A percentile compares a stretch with the other conserved stretches of the same genome.
Evolutionary conservation across 257 asterid species (phyloP).

Genomic region (Ballota nigra): DNA sequence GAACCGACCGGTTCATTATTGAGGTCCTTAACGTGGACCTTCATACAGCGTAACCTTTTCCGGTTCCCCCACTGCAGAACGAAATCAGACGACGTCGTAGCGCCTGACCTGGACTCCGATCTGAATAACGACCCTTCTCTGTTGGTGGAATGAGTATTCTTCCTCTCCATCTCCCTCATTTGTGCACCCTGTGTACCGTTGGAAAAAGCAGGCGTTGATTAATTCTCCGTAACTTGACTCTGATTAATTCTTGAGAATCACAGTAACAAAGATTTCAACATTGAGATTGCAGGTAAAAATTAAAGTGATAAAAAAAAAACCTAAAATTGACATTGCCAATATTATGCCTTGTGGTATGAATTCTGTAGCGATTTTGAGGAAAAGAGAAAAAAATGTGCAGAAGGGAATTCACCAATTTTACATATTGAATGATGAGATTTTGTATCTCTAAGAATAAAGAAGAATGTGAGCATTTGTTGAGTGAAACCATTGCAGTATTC

Average conservation of each 20-base stretch:
- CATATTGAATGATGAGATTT: background rate
- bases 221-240: slow-evolving; percentile 13
- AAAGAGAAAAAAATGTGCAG: background rate
- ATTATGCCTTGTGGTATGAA: slow-evolving; percentile 5
- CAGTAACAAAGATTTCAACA: background rate
- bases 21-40: slow-evolving; percentile 51
- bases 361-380: background rate
- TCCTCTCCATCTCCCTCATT: slow-evolving; percentile 55
- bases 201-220: background rate
- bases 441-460: background rate
- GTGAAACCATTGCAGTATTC: background rate
- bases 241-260: background rate
- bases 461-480: background rate
- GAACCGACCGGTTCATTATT: slow-evolving; percentile 46
- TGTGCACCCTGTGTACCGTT: slow-evolving; percentile 32
- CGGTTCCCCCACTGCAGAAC: slow-evolving; percentile 84
- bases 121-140: slow-evolving; percentile 49
- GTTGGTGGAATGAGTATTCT: slow-evolving; percentile 29
- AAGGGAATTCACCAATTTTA: background rate
- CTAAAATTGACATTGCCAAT: background rate
- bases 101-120: slow-evolving; percentile 47
- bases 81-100: slow-evolving; percentile 62
- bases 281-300: background rate
- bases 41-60: slow-evolving; percentile 74
- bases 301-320: background rate